phyloP scores from a whole-genome alignment of 2,329 filamentous ascomycete genomes.

The Penicillium digitatum region DNA sequence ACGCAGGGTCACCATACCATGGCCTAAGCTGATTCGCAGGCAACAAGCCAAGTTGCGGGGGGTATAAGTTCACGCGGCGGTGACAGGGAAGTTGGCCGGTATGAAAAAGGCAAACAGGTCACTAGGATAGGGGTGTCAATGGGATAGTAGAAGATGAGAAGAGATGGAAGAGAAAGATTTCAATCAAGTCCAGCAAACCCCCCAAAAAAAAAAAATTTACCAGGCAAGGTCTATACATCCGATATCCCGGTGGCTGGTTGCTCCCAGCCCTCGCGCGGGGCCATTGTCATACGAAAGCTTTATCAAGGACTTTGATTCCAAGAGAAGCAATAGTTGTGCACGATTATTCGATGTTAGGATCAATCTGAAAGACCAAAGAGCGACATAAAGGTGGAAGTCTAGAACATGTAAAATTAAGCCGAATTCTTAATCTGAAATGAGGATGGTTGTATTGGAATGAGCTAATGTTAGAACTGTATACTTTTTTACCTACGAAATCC shows the following conservation, averaged over 20 bases:
- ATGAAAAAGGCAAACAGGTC: neutral
- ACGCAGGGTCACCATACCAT: conserved; percentile 18
- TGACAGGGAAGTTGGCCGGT: neutral
- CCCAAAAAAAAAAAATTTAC: neutral
- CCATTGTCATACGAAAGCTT: conserved; percentile 2
- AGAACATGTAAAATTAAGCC: neutral
- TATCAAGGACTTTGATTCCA: neutral
- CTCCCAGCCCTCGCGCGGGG: conserved; percentile 28
- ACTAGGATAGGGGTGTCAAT: neutral
- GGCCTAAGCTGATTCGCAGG: conserved; percentile 8
- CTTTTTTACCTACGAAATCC: neutral
- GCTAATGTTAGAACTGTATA: neutral
- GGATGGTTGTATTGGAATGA: neutral
- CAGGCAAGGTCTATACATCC: conserved; percentile 15
- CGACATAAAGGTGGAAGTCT: neutral
- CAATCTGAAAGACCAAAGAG: neutral
- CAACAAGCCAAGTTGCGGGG: neutral
- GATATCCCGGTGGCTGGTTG: conserved; percentile 31
- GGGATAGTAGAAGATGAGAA: conserved; percentile 1
- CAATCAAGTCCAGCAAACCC: neutral
- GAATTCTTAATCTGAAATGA: neutral
- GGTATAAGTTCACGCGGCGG: conserved; percentile 1
- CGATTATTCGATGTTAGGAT: neutral
- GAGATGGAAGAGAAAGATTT: neutral
- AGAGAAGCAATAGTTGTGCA: neutral